Conservation (phyloP, 2,329 filamentous ascomycete species). For the Colletotrichum sp. region DNA sequence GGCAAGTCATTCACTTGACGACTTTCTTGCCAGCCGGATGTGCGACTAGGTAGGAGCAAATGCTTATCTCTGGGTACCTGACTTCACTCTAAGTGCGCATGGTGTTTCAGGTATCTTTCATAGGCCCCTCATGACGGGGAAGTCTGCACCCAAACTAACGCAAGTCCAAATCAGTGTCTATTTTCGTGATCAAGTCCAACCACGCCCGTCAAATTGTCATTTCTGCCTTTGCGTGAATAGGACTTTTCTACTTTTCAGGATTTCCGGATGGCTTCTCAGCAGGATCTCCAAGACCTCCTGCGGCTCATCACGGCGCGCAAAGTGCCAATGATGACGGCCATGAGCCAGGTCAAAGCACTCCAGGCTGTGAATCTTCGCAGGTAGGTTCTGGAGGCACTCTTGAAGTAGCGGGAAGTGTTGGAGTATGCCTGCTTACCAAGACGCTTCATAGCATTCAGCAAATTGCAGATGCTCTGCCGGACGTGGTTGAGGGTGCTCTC, state of each 20-base stretch:
- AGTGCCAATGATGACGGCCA: conserved; percentile 62
- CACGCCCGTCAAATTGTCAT: neutral
- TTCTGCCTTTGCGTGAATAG: neutral
- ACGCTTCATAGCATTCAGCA: conserved; percentile 51
- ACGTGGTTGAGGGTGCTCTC: conserved; percentile 50
- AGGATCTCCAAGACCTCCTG: conserved; percentile 66
- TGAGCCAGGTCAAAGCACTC: conserved; percentile 62
- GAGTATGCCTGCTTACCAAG: neutral
- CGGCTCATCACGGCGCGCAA: conserved; percentile 65
- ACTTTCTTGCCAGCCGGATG: neutral
- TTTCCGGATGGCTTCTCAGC: conserved; percentile 57
- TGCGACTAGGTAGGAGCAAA: neutral
- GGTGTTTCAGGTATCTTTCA: neutral
- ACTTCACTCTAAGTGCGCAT: neutral
- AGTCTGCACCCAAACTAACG: neutral
- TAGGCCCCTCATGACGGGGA: neutral
- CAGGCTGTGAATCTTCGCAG: conserved; percentile 60
- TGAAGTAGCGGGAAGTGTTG: neutral
- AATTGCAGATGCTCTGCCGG: conserved; percentile 55
- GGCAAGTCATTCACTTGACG: neutral
- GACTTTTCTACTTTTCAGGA: neutral
- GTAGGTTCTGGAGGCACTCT: conserved; percentile 38
- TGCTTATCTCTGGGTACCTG: neutral
- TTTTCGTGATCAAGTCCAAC: neutral
- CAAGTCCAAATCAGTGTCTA: neutral